These are phyloP conservation scores for Metschnikowia dekortorum DNA, from an alignment of 805 yeast genomes.

Conservation along the genomic window DNA sequence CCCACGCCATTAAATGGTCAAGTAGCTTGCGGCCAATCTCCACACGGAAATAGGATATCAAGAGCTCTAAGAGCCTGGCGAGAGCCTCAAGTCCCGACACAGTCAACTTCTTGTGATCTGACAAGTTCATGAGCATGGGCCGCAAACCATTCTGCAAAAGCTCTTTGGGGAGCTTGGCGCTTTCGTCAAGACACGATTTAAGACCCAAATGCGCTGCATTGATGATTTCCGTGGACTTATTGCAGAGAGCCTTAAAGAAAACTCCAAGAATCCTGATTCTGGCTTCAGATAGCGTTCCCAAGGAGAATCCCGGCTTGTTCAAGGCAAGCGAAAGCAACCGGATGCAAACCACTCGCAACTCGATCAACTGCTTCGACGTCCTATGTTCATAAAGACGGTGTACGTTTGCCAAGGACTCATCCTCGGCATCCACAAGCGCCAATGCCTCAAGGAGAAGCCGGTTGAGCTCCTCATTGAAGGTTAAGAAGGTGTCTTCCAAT, in stretches of 20 bases:
- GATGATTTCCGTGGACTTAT: slow-evolving; percentile 78
- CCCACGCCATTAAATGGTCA: slow-evolving; percentile 95
- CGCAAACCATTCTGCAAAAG: slow-evolving; percentile 89
- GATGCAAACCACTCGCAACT: slow-evolving; percentile 86
- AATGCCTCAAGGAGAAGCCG: slow-evolving; percentile 84
- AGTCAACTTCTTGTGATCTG: slow-evolving; percentile 88
- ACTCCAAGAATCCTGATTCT: slow-evolving; percentile 86
- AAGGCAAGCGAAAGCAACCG: slow-evolving; percentile 76
- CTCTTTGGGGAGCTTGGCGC: slow-evolving; percentile 88
- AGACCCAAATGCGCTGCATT: slow-evolving; percentile 92
- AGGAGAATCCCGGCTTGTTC: slow-evolving; percentile 76
- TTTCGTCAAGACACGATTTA: slow-evolving; percentile 75
- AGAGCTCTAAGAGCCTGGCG: slow-evolving; percentile 76
- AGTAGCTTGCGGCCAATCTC: slow-evolving; percentile 91
- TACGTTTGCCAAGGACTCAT: slow-evolving; percentile 86
- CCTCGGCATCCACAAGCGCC: slow-evolving; percentile 96
- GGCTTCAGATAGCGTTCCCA: slow-evolving; percentile 70
- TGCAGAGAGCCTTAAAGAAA: slow-evolving; percentile 87
- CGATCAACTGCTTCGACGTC: slow-evolving; percentile 83
- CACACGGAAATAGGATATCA: slow-evolving; percentile 91
- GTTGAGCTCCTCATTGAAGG: slow-evolving; percentile 84
- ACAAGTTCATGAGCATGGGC: slow-evolving; percentile 91
- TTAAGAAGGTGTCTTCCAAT: slow-evolving; percentile 73
- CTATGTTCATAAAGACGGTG: slow-evolving; percentile 82
- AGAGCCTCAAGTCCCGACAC: slow-evolving; percentile 89